Conservation (phyloP, 2,329 filamentous ascomycete genomes). For the Xylaria multiplex region DNA sequence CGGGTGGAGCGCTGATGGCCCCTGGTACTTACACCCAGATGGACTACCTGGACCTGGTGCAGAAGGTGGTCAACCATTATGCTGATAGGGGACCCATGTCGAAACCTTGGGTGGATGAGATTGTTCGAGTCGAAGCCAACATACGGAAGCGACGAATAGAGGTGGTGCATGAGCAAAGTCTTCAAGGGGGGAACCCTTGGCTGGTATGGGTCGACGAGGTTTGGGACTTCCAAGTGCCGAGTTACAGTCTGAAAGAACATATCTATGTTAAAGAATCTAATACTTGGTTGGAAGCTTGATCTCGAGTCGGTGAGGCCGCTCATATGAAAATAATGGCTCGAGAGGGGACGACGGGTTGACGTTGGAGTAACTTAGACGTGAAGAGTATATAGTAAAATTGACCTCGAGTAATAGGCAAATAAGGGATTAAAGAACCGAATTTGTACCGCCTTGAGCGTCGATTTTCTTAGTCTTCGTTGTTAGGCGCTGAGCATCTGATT, state of each 20-base stretch:
- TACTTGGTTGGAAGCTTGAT: neutral
- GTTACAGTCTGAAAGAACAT: slow-evolving; percentile 6
- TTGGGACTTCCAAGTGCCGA: slow-evolving; percentile 25
- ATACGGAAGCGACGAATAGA: slow-evolving; percentile 5
- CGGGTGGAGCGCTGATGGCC: neutral
- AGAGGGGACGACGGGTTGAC: neutral
- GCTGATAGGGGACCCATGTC: neutral
- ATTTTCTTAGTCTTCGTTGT: too few species aligned
- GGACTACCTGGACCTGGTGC: slow-evolving; percentile 22
- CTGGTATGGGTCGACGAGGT: neutral
- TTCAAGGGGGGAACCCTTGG: neutral
- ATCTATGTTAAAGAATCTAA: neutral
- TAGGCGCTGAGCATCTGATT: too few species aligned
- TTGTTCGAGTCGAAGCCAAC: slow-evolving; percentile 16
- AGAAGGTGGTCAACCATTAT: neutral
- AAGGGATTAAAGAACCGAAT: too few species aligned
- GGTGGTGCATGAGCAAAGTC: neutral
- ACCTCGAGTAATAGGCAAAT: too few species aligned
- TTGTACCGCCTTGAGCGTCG: too few species aligned
- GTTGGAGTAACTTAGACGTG: neutral
- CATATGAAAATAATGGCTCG: neutral
- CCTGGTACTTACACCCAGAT: neutral
- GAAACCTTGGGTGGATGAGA: slow-evolving; percentile 27
- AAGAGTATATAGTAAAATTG: too few species aligned
- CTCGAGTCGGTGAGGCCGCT: neutral